Base-by-base conservation (phyloP, 2,329 filamentous ascomycete species). In the Talaromyces verruculosus region DNA sequence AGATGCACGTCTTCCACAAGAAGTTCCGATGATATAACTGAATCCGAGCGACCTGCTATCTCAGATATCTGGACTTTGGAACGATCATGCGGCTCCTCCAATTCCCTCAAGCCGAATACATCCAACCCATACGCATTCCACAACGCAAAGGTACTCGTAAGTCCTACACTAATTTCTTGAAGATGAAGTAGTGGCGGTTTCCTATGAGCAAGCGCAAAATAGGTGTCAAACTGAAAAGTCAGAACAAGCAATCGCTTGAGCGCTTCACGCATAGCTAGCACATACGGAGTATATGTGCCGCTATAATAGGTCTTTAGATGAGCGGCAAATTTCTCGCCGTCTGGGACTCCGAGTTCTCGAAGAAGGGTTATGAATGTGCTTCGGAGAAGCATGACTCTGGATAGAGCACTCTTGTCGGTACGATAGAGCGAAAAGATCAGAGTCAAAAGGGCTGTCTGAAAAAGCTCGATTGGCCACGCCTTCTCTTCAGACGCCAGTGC, bases 1-100 rank as follows among this genome's bases (percentile, higher is more conserved):
- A 65, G 43, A 61, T 61, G 45, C 35, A 65, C 58, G 25, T 65
- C 64, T 61, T 65, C 63, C 33, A 61, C 63, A 25, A 65, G 47
- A 7, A 61, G 10, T 33, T 33, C 30, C 15, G 45, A 41, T 8
- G 57, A 17, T 28, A 7, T 41, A 15, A 60, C 25, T 8, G 45
- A 33, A 15, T 43, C 63, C 6, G 45, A 19, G 22, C 25, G 7
- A 22, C n/a, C 43, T 30, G 22, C 13, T 3, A 65, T 39, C n/a
- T 65, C 45, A 47, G 45, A 65, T 10, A 65, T 13, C 15, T 22
- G 30, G 15, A 49, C 11, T 45, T 28, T 13, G 3, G 33, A 53
- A 45, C 63, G 63, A 15, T 39, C 63, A 61, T 28, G 35, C 33
- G 45, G 33, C 28, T 65, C 57, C 17, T 65, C 43, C 39, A 41